These are phyloP conservation scores for Botryotinia convoluta DNA, from an alignment of 2,329 filamentous ascomycete genomes.

Conservation along the genomic window DNA sequence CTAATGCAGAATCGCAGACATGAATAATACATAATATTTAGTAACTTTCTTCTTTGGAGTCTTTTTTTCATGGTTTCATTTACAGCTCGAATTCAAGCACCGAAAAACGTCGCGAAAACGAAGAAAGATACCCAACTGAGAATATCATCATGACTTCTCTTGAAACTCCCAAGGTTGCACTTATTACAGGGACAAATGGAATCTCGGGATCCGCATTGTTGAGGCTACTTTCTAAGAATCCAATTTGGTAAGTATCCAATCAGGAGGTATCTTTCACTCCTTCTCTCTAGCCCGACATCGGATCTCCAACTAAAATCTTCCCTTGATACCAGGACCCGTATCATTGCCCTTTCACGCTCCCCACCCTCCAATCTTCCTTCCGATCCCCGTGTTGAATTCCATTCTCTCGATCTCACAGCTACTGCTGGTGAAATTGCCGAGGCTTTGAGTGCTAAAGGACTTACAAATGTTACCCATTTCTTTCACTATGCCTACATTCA, in stretches of 20 bases:
- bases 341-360: conserved; percentile 5
- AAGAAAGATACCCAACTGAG: background rate
- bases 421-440: background rate
- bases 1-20: too few species aligned
- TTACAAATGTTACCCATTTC: conserved; percentile 13
- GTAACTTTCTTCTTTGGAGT: background rate
- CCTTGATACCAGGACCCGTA: background rate
- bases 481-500: conserved; percentile 16
- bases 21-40: too few species aligned
- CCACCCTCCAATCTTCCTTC: background rate
- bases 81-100: background rate
- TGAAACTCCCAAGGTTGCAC: conserved; percentile 6
- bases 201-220: conserved; percentile 11
- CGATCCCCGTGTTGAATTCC: background rate
- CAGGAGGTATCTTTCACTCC: background rate
- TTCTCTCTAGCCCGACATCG: too few species aligned
- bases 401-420: conserved; percentile 3
- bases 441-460: background rate
- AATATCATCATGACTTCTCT: background rate
- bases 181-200: conserved; percentile 12
- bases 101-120: background rate
- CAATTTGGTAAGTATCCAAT: background rate
- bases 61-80: background rate
- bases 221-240: conserved; percentile 2
- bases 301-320: background rate